Percentiles rank a stretch among this genome's conserved stretches.
These are phyloP conservation scores for Capronia coronata DNA, from an alignment of 2,329 filamentous ascomycete genomes.

Conservation along the genomic window DNA sequence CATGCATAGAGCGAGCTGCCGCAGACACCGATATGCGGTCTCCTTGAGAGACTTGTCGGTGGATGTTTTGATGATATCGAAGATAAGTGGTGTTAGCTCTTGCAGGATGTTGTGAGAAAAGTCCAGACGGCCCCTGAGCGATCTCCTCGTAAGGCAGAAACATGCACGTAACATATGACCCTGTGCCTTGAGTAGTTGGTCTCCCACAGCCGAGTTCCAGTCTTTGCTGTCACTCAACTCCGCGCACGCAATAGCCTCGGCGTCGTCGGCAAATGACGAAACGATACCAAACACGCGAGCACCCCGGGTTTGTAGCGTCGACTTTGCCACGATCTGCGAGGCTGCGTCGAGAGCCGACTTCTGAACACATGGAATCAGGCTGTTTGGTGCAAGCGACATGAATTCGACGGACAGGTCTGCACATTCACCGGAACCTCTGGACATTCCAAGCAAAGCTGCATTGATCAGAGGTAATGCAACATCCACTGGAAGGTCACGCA, in stretches of 20 bases:
- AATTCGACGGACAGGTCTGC: constrained; percentile 50
- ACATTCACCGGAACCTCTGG: constrained; percentile 39
- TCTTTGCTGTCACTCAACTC: constrained; percentile 11
- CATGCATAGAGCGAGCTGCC: constrained; percentile 56
- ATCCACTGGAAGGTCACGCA: constrained; percentile 31
- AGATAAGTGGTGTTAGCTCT: constrained; percentile 47
- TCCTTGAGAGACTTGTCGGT: constrained; percentile 53
- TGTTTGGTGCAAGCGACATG: constrained; percentile 50
- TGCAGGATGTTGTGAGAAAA: constrained; percentile 61
- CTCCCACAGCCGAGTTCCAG: constrained; percentile 57
- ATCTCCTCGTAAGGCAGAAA: constrained; percentile 52
- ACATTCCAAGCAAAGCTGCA: constrained; percentile 41
- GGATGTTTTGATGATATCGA: constrained; percentile 49
- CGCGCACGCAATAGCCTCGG: constrained; percentile 3
- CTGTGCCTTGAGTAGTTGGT: constrained; percentile 53
- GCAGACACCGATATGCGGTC: constrained; percentile 52
- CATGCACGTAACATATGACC: constrained; percentile 55
- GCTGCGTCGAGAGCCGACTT: constrained; percentile 7
- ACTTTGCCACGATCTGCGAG: constrained; percentile 52
- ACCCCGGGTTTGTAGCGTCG: constrained; percentile 58
- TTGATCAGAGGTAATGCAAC: constrained; percentile 33
- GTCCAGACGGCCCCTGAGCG: constrained; percentile 52
- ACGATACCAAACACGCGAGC: constrained; percentile 71
- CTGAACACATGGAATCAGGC: constrained; percentile 17
- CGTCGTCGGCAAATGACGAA: constrained; percentile 52